Base-by-base conservation (phyloP, 169 alveolate genomes). In the Cryptosporidium xiaoi region DNA sequence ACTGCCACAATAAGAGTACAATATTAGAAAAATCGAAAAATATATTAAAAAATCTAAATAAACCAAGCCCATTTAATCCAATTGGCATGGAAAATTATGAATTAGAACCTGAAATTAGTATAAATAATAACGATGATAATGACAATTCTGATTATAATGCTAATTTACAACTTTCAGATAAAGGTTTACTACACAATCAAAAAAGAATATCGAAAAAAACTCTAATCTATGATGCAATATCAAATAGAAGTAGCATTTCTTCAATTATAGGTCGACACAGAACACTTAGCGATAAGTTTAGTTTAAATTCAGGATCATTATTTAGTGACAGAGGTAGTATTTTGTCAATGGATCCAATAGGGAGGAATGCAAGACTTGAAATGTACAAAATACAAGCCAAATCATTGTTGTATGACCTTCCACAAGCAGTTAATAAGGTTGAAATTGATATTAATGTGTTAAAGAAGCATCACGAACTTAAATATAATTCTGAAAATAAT, bases 351-450 rank as follows among this genome's bases (percentile, higher is more conserved):
- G 87, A 77, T 40, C 87, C 87, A 20, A 77, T 77, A 29, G 87
- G 87, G 18, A 77, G 87, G 56, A 77, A 77, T 5, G 87, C 87
- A 3, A 56, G 87, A 36, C 51, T 77, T 48, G 87, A 77, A 44
- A 77, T 77, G 87, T 77, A 77, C 51, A 77, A 77, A 36, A 77
- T 77, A 60, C 87, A 77, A 62, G 87, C 87, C 36, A 77, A 77
- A 62, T 33, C 87, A 6, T 27, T 62, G 24, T 66, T 77, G 29
- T 77, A 77, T 40, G 71, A 77, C 44, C 87, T 77, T 48, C 87
- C 87, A 36, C 69, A 53, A 15, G 87, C 71, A 58, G 50, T 18
- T 15, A 77, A 77, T 60, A 48, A 62, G 24, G 87, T 60, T 16
- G 64, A 77, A 13, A 40, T 77, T 0, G 71, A 62, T 33, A 16